Evolutionary conservation across 768 basidiomycete genomes (phyloP).

Genomic region (Trametes gibbosa): DNA sequence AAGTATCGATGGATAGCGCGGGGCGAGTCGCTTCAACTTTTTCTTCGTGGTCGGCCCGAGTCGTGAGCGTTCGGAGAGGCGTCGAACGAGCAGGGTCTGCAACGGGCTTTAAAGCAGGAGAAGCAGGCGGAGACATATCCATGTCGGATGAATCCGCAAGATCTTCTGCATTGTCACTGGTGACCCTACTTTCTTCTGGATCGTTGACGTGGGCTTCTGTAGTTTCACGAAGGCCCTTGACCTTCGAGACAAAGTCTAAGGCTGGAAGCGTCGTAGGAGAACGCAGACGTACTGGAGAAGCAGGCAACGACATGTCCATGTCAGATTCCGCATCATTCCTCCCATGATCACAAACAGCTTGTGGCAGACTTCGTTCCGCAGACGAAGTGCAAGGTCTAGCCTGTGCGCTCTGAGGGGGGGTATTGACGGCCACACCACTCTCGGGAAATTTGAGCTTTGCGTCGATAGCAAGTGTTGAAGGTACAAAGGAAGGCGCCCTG

Average conservation of each 20-base stretch:
- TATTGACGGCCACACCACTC: neutral
- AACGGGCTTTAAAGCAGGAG: conserved; percentile 1
- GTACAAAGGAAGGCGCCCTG: conserved; percentile 14
- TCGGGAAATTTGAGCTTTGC: conserved; percentile 11
- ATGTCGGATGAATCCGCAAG: conserved; percentile 14
- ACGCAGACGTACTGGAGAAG: conserved; percentile 5
- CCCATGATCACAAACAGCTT: no score
- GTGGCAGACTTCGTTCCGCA: neutral
- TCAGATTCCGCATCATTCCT: conserved; percentile 15
- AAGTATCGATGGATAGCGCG: conserved; percentile 8
- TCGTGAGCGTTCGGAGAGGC: neutral
- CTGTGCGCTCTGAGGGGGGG: neutral
- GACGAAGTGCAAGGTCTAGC: neutral
- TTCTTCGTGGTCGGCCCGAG: neutral
- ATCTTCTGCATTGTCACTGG: neutral
- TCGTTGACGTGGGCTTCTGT: neutral
- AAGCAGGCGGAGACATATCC: conserved; percentile 18
- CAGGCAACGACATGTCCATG: conserved; percentile 19
- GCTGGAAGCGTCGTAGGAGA: neutral
- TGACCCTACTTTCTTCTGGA: neutral
- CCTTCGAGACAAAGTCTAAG: conserved; percentile 3
- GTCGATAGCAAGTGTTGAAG: conserved; percentile 15
- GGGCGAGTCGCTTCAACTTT: conserved; percentile 8
- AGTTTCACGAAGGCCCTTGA: conserved; percentile 1
- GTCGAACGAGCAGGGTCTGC: neutral